Percentiles rank a stretch among this genome's conserved stretches.
These are phyloP conservation scores for Torulaspora maleeae DNA, from an alignment of 805 yeast genomes.

Conservation along the genomic window DNA sequence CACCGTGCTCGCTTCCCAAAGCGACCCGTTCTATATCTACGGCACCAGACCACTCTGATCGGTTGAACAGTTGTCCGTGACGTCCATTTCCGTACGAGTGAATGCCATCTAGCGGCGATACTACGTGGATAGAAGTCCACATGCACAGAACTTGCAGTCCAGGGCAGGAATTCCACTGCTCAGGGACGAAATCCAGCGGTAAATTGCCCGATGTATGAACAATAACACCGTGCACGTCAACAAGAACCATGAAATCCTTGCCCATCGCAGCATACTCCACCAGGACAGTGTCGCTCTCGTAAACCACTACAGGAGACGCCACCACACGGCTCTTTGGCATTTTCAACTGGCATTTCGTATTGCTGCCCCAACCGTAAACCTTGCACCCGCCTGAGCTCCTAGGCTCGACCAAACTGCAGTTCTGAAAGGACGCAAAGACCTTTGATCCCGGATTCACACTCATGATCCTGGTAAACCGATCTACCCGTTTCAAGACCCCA, in stretches of 20 bases:
- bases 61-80: slow-evolving; percentile 57
- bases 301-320: slow-evolving; percentile 19
- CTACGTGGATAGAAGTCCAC: slow-evolving; percentile 76
- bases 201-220: slow-evolving; percentile 15
- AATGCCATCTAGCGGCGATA: slow-evolving; percentile 26
- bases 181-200: slow-evolving; percentile 17
- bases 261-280: slow-evolving; percentile 27
- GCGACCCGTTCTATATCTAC: slow-evolving; percentile 29
- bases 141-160: slow-evolving; percentile 36
- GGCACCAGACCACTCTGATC: slow-evolving; percentile 4
- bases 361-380: slow-evolving; percentile 48
- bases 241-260: slow-evolving; percentile 26
- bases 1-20: slow-evolving; percentile 87
- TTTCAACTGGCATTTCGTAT: slow-evolving; percentile 46
- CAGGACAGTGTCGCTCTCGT: slow-evolving; percentile 5
- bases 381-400: slow-evolving; percentile 42
- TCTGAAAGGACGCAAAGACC: slow-evolving; percentile 37
- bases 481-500: slow-evolving; percentile 27
- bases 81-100: slow-evolving; percentile 67
- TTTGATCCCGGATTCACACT: slow-evolving; percentile 6
- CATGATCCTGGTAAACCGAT: slow-evolving; percentile 13
- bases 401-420: slow-evolving; percentile 64
- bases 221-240: slow-evolving; percentile 16
- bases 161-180: slow-evolving; percentile 11
- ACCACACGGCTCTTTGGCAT: slow-evolving; percentile 20